Evolutionary conservation across 2,329 filamentous ascomycete genomes (phyloP).

Genomic region (Diatrype stigma): DNA sequence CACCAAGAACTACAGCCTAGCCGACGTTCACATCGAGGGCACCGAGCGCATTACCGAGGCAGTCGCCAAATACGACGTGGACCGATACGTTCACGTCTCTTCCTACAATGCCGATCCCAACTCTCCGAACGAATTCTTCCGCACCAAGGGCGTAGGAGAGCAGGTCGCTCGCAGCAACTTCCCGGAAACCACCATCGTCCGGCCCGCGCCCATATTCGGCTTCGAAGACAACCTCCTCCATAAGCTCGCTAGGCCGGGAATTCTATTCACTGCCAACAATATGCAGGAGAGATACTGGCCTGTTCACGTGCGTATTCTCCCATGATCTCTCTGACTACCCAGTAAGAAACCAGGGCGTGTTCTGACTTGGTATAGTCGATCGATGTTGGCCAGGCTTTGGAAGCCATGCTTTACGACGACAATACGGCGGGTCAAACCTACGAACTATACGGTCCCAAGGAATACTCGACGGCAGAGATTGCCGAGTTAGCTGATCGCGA

Average conservation of each 20-base stretch:
- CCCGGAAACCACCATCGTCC: conserved; percentile 94
- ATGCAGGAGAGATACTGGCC: conserved; percentile 90
- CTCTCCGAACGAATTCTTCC: conserved; percentile 83
- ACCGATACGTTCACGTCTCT: conserved; percentile 94
- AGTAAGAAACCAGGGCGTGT: too few species aligned
- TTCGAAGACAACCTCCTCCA: conserved; percentile 91
- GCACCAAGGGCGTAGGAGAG: conserved; percentile 86
- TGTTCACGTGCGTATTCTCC: conserved; percentile 65
- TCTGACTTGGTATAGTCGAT: conserved; percentile 55
- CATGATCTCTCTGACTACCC: not conserved
- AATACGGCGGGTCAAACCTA: conserved; percentile 85
- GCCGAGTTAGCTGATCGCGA: conserved; percentile 84
- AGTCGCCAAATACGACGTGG: conserved; percentile 95
- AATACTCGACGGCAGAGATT: conserved; percentile 87
- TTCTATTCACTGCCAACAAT: conserved; percentile 85
- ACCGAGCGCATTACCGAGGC: conserved; percentile 89
- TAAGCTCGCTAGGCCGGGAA: conserved; percentile 73
- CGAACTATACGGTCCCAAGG: conserved; percentile 89
- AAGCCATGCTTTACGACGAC: conserved; percentile 88
- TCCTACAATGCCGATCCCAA: conserved; percentile 83
- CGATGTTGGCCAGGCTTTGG: conserved; percentile 84
- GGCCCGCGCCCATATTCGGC: conserved; percentile 89
- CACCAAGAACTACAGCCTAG: conserved; percentile 94
- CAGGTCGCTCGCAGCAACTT: conserved; percentile 81
- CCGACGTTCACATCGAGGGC: conserved; percentile 91